Evolutionary conservation across 2,329 filamentous ascomycete species (phyloP).

Genomic region (Aspergillus neoniger): DNA sequence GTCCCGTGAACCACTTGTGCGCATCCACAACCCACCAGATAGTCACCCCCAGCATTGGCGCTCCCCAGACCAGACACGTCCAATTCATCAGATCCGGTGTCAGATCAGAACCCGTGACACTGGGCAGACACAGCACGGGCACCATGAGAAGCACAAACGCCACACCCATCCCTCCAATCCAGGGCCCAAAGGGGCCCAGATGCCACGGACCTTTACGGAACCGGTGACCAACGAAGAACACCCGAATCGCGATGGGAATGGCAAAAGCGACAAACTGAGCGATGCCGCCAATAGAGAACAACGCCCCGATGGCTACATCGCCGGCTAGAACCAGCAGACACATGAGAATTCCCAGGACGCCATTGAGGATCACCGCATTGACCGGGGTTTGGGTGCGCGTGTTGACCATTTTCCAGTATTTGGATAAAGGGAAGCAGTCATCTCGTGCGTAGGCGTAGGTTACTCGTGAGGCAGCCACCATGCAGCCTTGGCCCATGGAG

Average conservation of each 20-base stretch:
- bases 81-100: conserved; percentile 63
- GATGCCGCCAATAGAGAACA: conserved; percentile 71
- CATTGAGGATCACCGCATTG: conserved; percentile 70
- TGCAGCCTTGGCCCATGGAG: conserved; percentile 72
- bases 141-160: conserved; percentile 67
- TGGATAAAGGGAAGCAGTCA: conserved; percentile 65
- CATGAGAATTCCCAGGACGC: conserved; percentile 59
- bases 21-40: conserved; percentile 67
- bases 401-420: conserved; percentile 63
- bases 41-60: conserved; percentile 59
- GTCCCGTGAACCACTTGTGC: conserved; percentile 69
- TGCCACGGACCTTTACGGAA: conserved; percentile 71
- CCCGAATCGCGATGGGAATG: conserved; percentile 47
- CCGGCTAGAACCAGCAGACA: conserved; percentile 68
- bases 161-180: conserved; percentile 59
- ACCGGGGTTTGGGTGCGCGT: conserved; percentile 64
- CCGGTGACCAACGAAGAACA: conserved; percentile 58
- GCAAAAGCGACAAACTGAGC: conserved; percentile 61
- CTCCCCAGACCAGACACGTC: conserved; percentile 67
- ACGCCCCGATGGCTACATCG: conserved; percentile 62
- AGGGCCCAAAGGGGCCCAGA: conserved; percentile 60
- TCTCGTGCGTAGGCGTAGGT: conserved; percentile 74
- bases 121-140: conserved; percentile 67
- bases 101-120: conserved; percentile 57
- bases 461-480: conserved; percentile 67